Evolutionary conservation across 129 eudicot genomes (phyloP).

Genomic region (Pittosporum tobira): DNA sequence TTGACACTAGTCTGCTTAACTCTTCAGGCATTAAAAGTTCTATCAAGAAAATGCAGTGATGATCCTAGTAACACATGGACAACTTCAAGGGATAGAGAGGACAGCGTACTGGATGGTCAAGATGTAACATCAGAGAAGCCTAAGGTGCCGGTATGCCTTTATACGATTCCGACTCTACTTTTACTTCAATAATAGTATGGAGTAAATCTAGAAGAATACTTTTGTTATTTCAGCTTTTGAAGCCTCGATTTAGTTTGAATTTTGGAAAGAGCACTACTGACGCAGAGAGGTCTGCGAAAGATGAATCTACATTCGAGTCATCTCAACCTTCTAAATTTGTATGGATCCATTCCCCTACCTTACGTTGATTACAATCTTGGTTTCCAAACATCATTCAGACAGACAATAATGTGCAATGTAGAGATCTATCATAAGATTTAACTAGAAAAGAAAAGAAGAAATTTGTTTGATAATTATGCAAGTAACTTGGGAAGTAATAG

Average conservation of each 20-base stretch:
- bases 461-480: not conserved
- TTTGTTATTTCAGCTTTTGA: slow-evolving; percentile 30
- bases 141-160: slow-evolving; percentile 42
- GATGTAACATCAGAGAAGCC: slow-evolving; percentile 40
- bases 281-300: slow-evolving; percentile 24
- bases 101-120: slow-evolving; percentile 20
- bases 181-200: not conserved
- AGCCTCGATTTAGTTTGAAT: slow-evolving; percentile 30
- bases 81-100: slow-evolving; percentile 24
- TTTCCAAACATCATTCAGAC: not conserved
- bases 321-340: slow-evolving; percentile 51
- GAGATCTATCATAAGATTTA: not conserved
- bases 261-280: slow-evolving; percentile 35
- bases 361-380: not conserved
- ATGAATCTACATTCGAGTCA: slow-evolving; percentile 26
- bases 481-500: not conserved
- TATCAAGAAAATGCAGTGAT: slow-evolving; percentile 31
- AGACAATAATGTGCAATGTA: too few relatives aligned
- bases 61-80: slow-evolving; percentile 14
- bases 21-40: slow-evolving; percentile 57
- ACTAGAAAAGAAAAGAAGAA: not conserved
- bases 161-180: not conserved
- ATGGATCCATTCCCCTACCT: slow-evolving; percentile 15
- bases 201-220: not conserved
- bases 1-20: slow-evolving; percentile 7